Evolutionary conservation across 495 filamentous ascomycete genomes (phyloP).

Genomic region (Bathelium albidoporum): DNA sequence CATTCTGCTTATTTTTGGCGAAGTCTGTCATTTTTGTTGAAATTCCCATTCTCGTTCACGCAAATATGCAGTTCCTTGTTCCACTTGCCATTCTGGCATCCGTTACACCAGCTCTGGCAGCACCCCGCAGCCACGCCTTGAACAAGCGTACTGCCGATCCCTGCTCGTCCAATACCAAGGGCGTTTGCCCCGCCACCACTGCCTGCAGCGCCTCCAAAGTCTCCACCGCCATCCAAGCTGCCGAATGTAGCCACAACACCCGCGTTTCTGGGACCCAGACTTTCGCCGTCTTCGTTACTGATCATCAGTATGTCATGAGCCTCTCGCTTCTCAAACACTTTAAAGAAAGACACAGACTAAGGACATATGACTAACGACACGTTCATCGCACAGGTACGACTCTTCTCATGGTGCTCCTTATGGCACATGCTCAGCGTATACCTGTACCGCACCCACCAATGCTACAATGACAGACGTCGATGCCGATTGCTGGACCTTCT

Average conservation of each 20-base stretch:
- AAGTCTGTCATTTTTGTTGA: not conserved
- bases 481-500: conserved; percentile 32
- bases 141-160: not conserved
- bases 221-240: conserved; percentile 32
- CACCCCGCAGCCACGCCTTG: not conserved
- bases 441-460: conserved; percentile 25
- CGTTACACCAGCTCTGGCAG: not conserved
- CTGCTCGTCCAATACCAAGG: not conserved
- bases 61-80: not conserved
- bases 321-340: not conserved
- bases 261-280: conserved; percentile 29
- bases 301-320: conserved; percentile 19
- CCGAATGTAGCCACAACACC: conserved; percentile 35
- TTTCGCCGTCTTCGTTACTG: conserved; percentile 31
- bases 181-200: not conserved
- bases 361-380: not conserved
- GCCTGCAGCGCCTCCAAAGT: conserved; percentile 17
- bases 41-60: not conserved
- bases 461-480: conserved; percentile 20
- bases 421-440: conserved; percentile 33
- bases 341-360: not conserved
- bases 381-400: conserved; percentile 18
- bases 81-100: not conserved
- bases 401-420: conserved; percentile 29
- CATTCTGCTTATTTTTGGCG: not conserved